Evolutionary conservation across 768 basidiomycete genomes (phyloP), one percentile per base, ranked within the genome.

Genomic region (Kondoa malvinella): DNA sequence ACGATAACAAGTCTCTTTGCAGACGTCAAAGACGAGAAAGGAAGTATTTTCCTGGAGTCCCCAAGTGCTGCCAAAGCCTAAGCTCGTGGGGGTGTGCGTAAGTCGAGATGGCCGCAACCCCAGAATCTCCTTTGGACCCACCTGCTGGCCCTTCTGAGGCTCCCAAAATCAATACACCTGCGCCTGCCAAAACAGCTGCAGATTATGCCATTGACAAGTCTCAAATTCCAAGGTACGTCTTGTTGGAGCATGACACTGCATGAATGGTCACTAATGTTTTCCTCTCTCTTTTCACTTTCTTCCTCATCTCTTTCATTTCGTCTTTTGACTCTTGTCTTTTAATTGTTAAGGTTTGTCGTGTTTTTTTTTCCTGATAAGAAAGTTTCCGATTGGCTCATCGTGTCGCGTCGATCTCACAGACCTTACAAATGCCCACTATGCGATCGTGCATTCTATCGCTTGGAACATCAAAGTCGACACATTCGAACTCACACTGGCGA

Each of bases 351-450:
- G 17, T 30, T 63, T 26, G 30, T 33, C 17, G n/a, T 29, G 4
- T 34, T 4, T 4, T 25, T 12, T 25, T 40, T 31, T 21, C 31
- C 27, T 25, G 8, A 14, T 31, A 33, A 33, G 30, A n/a, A n/a
- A n/a, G n/a, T n/a, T n/a, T 32, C 63, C 21, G 25, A 4, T 26
- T n/a, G 16, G 63, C 34, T 40, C 4, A 31, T 33, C 14, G 16
- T 64, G 29, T 26, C 25, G n/a, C n/a, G n/a, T 27, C 12, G 12
- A n/a, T 21, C 12, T 8, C 14, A 14, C 57, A 73, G 72, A 27
- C 94, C 94, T 0, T 99, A 96, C 85, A 97, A 96, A 76, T 99
- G 94, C 76, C 94, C 94, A 1, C 82, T 89, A 32, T 99, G 94
- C 75, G 89, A 89, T 30, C 82, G 91, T n/a, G 91, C 94, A 0